Evolutionary conservation across 805 yeast species (phyloP).

Genomic region (Candida ovalis): DNA sequence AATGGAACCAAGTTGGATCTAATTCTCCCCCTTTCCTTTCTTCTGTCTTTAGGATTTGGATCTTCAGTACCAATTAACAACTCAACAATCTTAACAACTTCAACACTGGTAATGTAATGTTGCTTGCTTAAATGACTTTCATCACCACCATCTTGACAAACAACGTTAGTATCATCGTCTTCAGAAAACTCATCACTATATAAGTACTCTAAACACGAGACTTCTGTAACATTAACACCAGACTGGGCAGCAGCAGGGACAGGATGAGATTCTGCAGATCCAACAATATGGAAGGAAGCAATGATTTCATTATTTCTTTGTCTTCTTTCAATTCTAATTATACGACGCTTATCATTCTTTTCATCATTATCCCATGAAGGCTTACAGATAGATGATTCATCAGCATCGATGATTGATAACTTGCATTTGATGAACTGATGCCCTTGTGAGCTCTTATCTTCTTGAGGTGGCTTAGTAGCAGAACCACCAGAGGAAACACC

Average conservation of each 20-base stretch:
- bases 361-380: constrained; percentile 49
- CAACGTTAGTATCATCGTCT: constrained; percentile 17
- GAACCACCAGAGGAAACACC: constrained; percentile 60
- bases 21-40: constrained; percentile 63
- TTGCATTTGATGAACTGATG: constrained; percentile 43
- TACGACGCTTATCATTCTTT: constrained; percentile 47
- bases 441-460: constrained; percentile 22
- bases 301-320: constrained; percentile 45
- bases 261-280: constrained; percentile 47
- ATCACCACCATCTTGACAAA: constrained; percentile 24
- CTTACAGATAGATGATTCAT: constrained; percentile 44
- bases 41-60: constrained; percentile 45
- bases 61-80: constrained; percentile 49
- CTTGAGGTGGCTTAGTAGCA: constrained; percentile 50
- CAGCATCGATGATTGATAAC: constrained; percentile 42
- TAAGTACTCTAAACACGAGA: constrained; percentile 52
- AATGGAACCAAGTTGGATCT: constrained; percentile 64
- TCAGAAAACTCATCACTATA: constrained; percentile 18
- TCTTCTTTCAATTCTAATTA: constrained; percentile 52
- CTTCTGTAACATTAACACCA: constrained; percentile 50
- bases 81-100: constrained; percentile 63
- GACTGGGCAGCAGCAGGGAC: constrained; percentile 33
- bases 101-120: constrained; percentile 61
- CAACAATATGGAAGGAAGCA: constrained; percentile 49
- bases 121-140: constrained; percentile 25